Conservation (phyloP, 495 filamentous ascomycete genomes). For the Aspergillus diversus region DNA sequence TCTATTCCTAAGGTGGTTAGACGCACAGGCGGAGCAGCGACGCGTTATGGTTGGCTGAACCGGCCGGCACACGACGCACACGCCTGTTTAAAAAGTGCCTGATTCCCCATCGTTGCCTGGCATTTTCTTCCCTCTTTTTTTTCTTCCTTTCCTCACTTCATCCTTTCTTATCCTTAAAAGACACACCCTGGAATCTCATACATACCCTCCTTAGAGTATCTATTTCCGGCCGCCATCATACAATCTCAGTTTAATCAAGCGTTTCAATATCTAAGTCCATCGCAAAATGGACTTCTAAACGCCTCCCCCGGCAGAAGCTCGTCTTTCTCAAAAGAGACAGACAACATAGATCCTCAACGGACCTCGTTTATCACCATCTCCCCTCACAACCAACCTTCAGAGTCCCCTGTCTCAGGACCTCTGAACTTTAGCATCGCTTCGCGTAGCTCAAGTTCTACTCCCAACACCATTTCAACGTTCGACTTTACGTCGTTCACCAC, state of each 20-base stretch:
- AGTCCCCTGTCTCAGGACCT: constrained; percentile 54
- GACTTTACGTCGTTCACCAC: constrained; percentile 66
- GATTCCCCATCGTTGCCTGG: constrained; percentile 43
- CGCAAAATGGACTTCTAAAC: constrained; percentile 59
- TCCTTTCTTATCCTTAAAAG: constrained; percentile 8
- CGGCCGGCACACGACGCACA: constrained; percentile 28
- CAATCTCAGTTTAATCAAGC: constrained; percentile 35
- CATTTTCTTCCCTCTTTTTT: constrained; percentile 27
- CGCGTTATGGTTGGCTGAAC: constrained; percentile 26
- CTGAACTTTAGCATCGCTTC: constrained; percentile 59
- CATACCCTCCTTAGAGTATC: background rate
- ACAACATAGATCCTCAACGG: constrained; percentile 53
- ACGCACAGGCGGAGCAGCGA: constrained; percentile 11
- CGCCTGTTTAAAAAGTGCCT: constrained; percentile 48
- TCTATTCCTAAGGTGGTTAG: constrained; percentile 30
- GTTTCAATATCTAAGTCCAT: constrained; percentile 23
- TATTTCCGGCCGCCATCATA: constrained; percentile 29
- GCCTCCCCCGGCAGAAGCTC: constrained; percentile 32
- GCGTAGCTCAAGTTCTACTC: constrained; percentile 56
- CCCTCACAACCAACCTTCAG: constrained; percentile 43
- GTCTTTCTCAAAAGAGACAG: constrained; percentile 52
- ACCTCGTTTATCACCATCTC: constrained; percentile 40
- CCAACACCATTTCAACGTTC: constrained; percentile 50
- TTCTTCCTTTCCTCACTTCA: constrained; percentile 16
- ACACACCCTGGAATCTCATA: constrained; percentile 1